Evolutionary conservation across 768 basidiomycete genomes (phyloP).

Genomic region (Udeniomyces megalosporus): DNA sequence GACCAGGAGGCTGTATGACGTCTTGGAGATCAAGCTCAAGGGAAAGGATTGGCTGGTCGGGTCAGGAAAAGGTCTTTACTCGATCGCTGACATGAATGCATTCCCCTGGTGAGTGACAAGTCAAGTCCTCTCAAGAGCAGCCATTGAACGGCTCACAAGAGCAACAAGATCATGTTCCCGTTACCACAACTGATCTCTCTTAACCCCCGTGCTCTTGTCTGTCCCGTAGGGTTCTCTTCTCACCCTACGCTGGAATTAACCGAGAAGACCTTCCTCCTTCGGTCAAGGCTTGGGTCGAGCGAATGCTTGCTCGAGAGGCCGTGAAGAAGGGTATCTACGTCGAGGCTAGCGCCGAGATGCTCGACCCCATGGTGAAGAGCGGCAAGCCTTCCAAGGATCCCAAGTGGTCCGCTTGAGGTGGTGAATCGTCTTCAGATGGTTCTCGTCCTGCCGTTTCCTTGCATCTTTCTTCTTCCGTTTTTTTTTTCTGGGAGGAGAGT

Average conservation of each 20-base stretch:
- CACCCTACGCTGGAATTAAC: not conserved
- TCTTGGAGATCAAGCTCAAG: slow-evolving; percentile 59
- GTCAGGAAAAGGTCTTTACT: slow-evolving; percentile 48
- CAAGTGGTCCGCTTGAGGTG: not conserved
- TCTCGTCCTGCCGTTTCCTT: no score
- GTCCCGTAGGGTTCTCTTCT: slow-evolving; percentile 12
- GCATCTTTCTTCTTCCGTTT: no score
- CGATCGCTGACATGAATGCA: slow-evolving; percentile 34
- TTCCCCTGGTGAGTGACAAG: slow-evolving; percentile 9
- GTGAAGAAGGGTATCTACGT: slow-evolving; percentile 1
- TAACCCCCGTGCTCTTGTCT: no score
- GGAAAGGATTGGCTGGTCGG: slow-evolving; percentile 66
- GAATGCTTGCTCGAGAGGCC: not conserved
- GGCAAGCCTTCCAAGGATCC: not conserved
- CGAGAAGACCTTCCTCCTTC: not conserved
- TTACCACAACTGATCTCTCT: not conserved
- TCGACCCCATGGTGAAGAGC: not conserved
- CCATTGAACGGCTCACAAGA: not conserved
- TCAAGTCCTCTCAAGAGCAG: not conserved
- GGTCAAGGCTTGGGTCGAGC: slow-evolving; percentile 7
- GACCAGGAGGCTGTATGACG: slow-evolving; percentile 65
- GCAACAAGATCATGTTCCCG: no score
- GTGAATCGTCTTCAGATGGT: no score
- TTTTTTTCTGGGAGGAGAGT: no score
- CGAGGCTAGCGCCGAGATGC: not conserved